Percentiles rank a stretch among this genome's conserved stretches.
Conservation (phyloP, 768 basidiomycete genomes). For the Macrocybe gigantea region DNA sequence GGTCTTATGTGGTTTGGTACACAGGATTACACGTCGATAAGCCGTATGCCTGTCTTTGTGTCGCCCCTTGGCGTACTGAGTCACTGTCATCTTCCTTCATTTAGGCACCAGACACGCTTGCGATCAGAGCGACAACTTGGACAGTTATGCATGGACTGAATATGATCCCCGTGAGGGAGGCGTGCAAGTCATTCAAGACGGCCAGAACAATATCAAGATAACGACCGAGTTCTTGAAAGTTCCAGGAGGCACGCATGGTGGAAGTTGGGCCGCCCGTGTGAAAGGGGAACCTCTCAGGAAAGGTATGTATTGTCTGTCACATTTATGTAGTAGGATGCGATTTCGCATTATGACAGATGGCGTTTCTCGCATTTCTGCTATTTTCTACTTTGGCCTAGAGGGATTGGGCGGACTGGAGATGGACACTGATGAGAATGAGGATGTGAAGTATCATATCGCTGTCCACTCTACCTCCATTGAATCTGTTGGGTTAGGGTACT, state of each 20-base stretch:
- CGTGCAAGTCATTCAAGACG: slow-evolving; percentile 78
- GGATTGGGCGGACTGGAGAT: slow-evolving; percentile 80
- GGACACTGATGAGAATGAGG: slow-evolving; percentile 69
- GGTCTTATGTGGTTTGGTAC: slow-evolving; percentile 95
- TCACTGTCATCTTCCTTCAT: slow-evolving; percentile 11
- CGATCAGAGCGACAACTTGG: slow-evolving; percentile 79
- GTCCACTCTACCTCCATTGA: slow-evolving; percentile 1
- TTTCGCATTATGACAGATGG: slow-evolving; percentile 20
- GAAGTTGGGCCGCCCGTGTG: slow-evolving; percentile 85
- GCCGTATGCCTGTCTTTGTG: slow-evolving; percentile 35
- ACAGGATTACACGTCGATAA: slow-evolving; percentile 70
- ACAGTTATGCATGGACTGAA: slow-evolving; percentile 80
- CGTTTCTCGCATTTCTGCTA: slow-evolving; percentile 63
- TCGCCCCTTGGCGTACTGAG: slow-evolving; percentile 1
- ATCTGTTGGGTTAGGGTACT: slow-evolving; percentile 52
- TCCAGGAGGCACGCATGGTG: slow-evolving; percentile 75
- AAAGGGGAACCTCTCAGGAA: slow-evolving; percentile 72
- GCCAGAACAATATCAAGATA: slow-evolving; percentile 77
- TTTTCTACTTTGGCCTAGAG: slow-evolving; percentile 87
- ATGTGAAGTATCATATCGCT: slow-evolving; percentile 40
- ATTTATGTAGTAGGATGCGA: not conserved
- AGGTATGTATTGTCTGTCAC: slow-evolving; percentile 30
- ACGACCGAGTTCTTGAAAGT: slow-evolving; percentile 84
- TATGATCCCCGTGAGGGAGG: slow-evolving; percentile 86
- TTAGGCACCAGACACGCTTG: slow-evolving; percentile 46